These are phyloP conservation scores for Paramecium sonneborni DNA, from an alignment of 73 alveolate species.

Conservation along the genomic window DNA sequence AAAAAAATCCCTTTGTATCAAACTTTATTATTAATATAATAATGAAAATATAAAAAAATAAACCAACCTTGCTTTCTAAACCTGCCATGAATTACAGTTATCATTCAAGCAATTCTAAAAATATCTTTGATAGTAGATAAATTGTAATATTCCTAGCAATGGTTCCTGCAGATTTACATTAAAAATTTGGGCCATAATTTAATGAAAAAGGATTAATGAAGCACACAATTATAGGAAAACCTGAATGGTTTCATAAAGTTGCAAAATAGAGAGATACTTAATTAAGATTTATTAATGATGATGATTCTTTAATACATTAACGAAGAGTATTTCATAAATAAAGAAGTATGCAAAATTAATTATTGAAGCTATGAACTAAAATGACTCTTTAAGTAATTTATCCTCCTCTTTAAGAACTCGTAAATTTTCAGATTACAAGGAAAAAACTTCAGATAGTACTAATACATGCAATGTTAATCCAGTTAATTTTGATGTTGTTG, in stretches of 20 bases:
- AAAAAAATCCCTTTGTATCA: neutral
- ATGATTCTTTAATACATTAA: neutral
- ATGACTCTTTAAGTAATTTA: neutral
- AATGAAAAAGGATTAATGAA: constrained; percentile 2
- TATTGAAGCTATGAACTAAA: neutral
- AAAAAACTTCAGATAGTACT: neutral
- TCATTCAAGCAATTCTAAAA: neutral
- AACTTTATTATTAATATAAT: neutral
- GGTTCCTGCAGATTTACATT: neutral
- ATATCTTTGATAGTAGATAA: neutral
- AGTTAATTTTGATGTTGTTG: neutral
- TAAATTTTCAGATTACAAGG: neutral
- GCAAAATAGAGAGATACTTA: neutral
- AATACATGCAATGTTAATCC: neutral
- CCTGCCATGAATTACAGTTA: neutral
- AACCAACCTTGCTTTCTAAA: neutral
- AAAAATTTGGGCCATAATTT: neutral
- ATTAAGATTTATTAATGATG: constrained; percentile 1
- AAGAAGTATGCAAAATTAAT: neutral
- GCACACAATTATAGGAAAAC: neutral
- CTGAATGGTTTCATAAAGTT: neutral
- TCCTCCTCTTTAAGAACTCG: neutral
- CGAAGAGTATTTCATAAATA: neutral
- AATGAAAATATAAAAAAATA: neutral
- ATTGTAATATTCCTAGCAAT: neutral